Percentiles rank a stretch among this genome's conserved stretches.
phyloP scores from a whole-genome alignment of 1,284 basidiomycete species.

The Apiotrichum brassicae region DNA sequence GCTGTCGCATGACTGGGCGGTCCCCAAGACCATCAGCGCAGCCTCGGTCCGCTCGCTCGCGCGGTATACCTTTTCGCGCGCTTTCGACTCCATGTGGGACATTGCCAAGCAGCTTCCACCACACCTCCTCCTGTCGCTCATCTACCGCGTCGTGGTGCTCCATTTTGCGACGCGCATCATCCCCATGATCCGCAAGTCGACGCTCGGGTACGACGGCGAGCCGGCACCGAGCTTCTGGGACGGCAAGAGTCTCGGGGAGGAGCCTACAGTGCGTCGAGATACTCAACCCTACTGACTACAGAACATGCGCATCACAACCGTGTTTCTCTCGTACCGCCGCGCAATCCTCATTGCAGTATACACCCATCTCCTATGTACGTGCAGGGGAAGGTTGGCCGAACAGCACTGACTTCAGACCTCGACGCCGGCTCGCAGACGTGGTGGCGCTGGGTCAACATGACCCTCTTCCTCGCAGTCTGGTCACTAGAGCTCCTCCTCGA shows the following conservation, averaged over 20 bases:
- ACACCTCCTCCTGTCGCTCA: constrained; percentile 61
- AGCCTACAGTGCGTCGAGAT: constrained; percentile 36
- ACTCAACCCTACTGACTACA: constrained; percentile 3
- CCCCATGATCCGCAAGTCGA: constrained; percentile 58
- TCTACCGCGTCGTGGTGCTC: constrained; percentile 75
- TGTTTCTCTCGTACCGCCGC: constrained; percentile 44
- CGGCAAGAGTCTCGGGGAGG: constrained; percentile 39
- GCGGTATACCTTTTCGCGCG: constrained; percentile 21
- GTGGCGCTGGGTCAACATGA: constrained; percentile 48
- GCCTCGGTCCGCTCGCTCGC: constrained; percentile 22
- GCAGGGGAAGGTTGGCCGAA: background rate
- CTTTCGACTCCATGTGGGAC: constrained; percentile 31
- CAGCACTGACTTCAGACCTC: constrained; percentile 28
- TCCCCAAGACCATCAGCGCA: constrained; percentile 11
- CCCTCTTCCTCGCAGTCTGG: constrained; percentile 46
- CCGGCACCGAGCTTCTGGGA: constrained; percentile 39
- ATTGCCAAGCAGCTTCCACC: constrained; percentile 38
- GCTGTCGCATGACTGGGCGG: constrained; percentile 25
- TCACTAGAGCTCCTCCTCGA: constrained; percentile 45
- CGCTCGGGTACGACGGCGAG: constrained; percentile 35
- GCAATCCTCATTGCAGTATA: constrained; percentile 48
- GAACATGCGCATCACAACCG: constrained; percentile 45
- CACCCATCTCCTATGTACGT: constrained; percentile 46
- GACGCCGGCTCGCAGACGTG: constrained; percentile 47
- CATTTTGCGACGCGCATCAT: constrained; percentile 76